phyloP scores from a whole-genome alignment of 768 basidiomycete species.

The Boletus edulis region DNA sequence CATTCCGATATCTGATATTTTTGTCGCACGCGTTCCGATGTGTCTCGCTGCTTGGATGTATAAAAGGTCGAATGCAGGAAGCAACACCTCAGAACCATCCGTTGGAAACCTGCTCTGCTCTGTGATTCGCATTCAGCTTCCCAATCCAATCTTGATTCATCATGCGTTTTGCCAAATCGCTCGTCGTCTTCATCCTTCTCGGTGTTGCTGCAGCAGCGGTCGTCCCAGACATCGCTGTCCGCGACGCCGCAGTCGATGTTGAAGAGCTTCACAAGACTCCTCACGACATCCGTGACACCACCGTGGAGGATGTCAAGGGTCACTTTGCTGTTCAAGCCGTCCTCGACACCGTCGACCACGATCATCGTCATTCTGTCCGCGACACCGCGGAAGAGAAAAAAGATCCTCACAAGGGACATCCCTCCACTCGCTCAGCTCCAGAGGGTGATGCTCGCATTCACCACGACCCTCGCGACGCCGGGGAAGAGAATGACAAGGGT shows the following conservation, averaged over 20 bases:
- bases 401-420: background rate
- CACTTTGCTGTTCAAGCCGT: too few relatives aligned
- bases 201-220: background rate
- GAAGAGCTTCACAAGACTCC: too few relatives aligned
- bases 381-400: background rate
- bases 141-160: background rate
- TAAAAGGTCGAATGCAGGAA: background rate
- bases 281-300: too few relatives aligned
- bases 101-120: background rate
- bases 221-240: background rate
- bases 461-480: background rate
- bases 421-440: background rate
- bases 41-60: background rate
- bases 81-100: background rate
- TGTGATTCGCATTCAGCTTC: background rate
- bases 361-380: too few relatives aligned
- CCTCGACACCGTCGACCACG: too few relatives aligned
- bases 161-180: slow-evolving; percentile 9
- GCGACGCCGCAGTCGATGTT: background rate
- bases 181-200: slow-evolving; percentile 5
- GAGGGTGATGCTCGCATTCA: background rate
- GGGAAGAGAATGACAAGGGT: background rate
- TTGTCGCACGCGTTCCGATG: background rate
- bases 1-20: background rate
- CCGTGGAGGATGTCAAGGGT: too few relatives aligned